Conservation (phyloP, 2,329 filamentous ascomycete species). For the Penicillium sp. region DNA sequence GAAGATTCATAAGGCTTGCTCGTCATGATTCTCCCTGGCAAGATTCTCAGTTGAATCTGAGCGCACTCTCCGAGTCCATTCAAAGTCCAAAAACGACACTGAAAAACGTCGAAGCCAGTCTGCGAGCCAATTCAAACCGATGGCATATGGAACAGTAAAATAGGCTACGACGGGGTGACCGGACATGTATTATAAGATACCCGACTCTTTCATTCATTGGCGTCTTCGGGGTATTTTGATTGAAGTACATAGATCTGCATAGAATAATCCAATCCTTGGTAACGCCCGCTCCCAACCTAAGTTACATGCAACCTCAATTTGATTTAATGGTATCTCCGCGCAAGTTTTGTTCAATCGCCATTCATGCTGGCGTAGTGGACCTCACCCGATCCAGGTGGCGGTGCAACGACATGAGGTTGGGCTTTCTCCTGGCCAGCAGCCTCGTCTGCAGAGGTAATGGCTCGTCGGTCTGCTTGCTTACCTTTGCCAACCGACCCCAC, state of each 20-base stretch:
- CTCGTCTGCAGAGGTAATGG: slow-evolving; percentile 39
- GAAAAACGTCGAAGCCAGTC: neutral
- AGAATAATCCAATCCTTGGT: slow-evolving; percentile 24
- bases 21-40: slow-evolving; percentile 23
- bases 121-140: neutral
- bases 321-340: slow-evolving; percentile 15
- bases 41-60: neutral
- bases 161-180: slow-evolving; percentile 4
- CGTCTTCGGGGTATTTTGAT: slow-evolving; percentile 34
- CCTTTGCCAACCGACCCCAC: slow-evolving; percentile 48
- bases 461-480: slow-evolving; percentile 32
- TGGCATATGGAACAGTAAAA: neutral
- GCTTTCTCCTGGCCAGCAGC: slow-evolving; percentile 40
- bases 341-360: slow-evolving; percentile 60
- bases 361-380: slow-evolving; percentile 81
- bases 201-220: slow-evolving; percentile 34
- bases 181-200: slow-evolving; percentile 40
- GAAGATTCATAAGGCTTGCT: slow-evolving; percentile 44
- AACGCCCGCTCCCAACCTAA: slow-evolving; percentile 37
- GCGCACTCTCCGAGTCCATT: slow-evolving; percentile 1
- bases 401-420: slow-evolving; percentile 57
- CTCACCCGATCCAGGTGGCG: slow-evolving; percentile 75
- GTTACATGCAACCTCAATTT: slow-evolving; percentile 26
- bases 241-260: slow-evolving; percentile 27
- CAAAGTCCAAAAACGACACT: neutral